Conservation (phyloP, 2,329 filamentous ascomycete species). For the Xylaria polymorpha region DNA sequence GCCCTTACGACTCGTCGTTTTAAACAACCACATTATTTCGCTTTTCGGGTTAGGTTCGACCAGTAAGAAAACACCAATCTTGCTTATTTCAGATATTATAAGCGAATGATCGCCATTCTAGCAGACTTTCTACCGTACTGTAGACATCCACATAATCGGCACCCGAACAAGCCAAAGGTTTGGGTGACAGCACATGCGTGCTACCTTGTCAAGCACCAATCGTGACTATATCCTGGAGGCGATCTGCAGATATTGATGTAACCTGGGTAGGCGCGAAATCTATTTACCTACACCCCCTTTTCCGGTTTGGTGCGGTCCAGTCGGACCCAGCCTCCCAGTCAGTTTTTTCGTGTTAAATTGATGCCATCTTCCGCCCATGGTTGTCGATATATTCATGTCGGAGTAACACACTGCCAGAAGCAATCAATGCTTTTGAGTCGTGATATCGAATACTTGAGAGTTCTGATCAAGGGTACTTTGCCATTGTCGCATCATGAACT, state of each 20-base stretch:
- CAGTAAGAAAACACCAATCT: slow-evolving; percentile 25
- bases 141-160: slow-evolving; percentile 28
- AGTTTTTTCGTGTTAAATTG: slow-evolving; percentile 2
- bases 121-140: slow-evolving; percentile 15
- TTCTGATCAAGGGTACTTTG: slow-evolving; percentile 13
- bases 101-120: slow-evolving; percentile 31
- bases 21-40: slow-evolving; percentile 26
- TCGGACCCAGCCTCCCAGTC: slow-evolving; percentile 12
- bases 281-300: slow-evolving; percentile 25
- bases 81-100: slow-evolving; percentile 33
- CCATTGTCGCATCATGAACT: neutral
- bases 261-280: slow-evolving; percentile 18
- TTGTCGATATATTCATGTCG: slow-evolving; percentile 14
- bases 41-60: slow-evolving; percentile 16
- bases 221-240: slow-evolving; percentile 30
- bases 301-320: slow-evolving; percentile 17
- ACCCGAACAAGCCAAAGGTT: slow-evolving; percentile 27
- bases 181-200: slow-evolving; percentile 36
- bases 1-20: slow-evolving; percentile 19
- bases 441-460: neutral
- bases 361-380: slow-evolving; percentile 9
- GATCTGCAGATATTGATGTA: slow-evolving; percentile 36
- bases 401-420: neutral
- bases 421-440: neutral
- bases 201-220: slow-evolving; percentile 33